Evolutionary conservation across 78 protist species (phyloP).

Genomic region (Creolimax fragrantissima): DNA sequence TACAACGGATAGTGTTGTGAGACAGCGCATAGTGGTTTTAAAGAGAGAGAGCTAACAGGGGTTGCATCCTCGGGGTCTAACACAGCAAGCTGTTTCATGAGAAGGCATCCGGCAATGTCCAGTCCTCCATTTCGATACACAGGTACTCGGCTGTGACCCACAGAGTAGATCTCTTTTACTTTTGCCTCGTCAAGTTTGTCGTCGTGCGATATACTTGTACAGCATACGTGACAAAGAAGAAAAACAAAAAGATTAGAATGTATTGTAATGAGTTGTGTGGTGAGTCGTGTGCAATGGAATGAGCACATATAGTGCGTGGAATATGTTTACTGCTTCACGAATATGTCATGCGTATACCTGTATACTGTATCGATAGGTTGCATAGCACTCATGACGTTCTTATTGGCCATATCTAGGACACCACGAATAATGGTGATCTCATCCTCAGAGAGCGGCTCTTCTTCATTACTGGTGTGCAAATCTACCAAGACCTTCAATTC

Average conservation of each 20-base stretch:
- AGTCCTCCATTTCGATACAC: not conserved
- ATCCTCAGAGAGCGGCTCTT: conserved; percentile 17
- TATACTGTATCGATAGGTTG: not conserved
- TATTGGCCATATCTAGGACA: conserved; percentile 33
- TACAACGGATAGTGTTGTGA: not conserved
- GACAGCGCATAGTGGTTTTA: not conserved
- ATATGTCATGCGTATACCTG: too few species aligned
- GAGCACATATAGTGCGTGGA: too few species aligned
- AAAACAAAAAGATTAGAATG: too few species aligned
- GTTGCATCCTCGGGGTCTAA: conserved; percentile 55
- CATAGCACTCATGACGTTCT: not conserved
- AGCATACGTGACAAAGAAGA: too few species aligned
- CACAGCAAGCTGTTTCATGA: conserved; percentile 22
- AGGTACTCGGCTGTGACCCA: conserved; percentile 25
- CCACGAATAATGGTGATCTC: conserved; percentile 22
- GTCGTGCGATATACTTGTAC: not conserved
- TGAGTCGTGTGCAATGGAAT: too few species aligned
- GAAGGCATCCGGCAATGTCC: conserved; percentile 11
- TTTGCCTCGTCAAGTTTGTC: conserved; percentile 34
- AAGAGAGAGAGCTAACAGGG: not conserved
- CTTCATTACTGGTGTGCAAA: conserved; percentile 29
- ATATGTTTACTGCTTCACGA: too few species aligned
- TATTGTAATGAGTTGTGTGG: too few species aligned
- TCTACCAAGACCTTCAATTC: conserved; percentile 33
- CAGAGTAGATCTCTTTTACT: not conserved